Conservation (phyloP, 495 filamentous ascomycete species). For the Podospora appendiculata region DNA sequence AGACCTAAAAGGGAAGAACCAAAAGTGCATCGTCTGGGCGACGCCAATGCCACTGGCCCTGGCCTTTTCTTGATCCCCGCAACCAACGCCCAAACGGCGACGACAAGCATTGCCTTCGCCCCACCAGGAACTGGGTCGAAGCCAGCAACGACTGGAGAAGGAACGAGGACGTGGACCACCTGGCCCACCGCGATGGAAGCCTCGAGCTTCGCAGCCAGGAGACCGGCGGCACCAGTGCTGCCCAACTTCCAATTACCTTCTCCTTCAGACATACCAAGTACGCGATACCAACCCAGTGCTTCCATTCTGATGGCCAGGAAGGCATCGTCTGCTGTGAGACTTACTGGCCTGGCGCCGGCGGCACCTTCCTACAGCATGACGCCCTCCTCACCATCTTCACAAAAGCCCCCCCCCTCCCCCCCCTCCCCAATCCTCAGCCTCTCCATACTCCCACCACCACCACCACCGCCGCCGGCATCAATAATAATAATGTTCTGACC, state of each 20-base stretch:
- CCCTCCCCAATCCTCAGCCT: conserved; percentile 46
- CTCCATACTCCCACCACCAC: conserved; percentile 31
- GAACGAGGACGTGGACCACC: neutral
- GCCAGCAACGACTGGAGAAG: too few species aligned
- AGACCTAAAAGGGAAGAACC: too few species aligned
- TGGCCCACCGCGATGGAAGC: neutral
- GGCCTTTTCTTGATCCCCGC: too few species aligned
- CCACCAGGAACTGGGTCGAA: too few species aligned
- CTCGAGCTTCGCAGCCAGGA: conserved; percentile 35
- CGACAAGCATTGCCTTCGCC: too few species aligned
- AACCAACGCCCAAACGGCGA: too few species aligned
- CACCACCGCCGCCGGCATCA: conserved; percentile 36
- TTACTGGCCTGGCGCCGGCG: conserved; percentile 1
- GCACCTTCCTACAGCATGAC: conserved; percentile 1
- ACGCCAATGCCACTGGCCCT: too few species aligned
- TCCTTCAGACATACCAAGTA: conserved; percentile 37
- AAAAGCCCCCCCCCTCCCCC: conserved; percentile 10
- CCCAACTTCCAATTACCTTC: conserved; percentile 51
- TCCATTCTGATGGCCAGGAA: conserved; percentile 7
- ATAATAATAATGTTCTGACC: conserved; percentile 48
- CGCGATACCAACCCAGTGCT: conserved; percentile 27
- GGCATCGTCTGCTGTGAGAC: neutral
- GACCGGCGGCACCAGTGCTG: conserved; percentile 52
- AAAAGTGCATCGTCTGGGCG: too few species aligned
- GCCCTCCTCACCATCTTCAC: too few species aligned